Evolutionary conservation across 78 protist species (phyloP), one percentile per base, ranked within the genome.

Genomic region (Pelomyxa schiedti): DNA sequence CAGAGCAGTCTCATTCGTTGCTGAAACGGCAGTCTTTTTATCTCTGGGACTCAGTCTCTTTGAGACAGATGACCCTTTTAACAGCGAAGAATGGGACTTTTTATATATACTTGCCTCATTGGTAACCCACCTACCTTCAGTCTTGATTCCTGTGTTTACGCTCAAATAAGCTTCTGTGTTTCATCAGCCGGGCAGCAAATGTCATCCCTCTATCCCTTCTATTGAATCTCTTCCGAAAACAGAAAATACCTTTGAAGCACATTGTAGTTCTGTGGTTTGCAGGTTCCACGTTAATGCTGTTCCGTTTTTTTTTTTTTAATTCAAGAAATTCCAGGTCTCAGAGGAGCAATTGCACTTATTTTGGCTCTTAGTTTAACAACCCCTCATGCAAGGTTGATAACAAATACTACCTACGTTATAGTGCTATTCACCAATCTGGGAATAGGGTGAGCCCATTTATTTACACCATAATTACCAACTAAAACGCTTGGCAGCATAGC

Each of bases 291-390:
- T 81, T 81, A 38, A 83, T 86, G 36, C 7, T 81, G 16, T 81
- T 83, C 26, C 64, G 76, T 3, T 77, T 86, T 2, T 53, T 81
- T 35, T 58, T 78, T 29, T 64, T 77, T 29, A 52, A 8, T 47
- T 29, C 75, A 16, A 68, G 67, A 32, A 16, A n/a, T n/a, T n/a
- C n/a, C n/a, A n/a, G 85, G 84, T 26, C 1, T 79, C 35, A 40
- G 84, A 6, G 86, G 86, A 38, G 85, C 86, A 29, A 42, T 81
- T 8, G 86, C 85, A 24, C 64, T 81, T 3, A 77, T 86, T 2
- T 53, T 81, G 42, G 74, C 84, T 29, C 39, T 77, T 29, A 52
- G 30, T 47, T 29, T 83, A 16, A 68, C 52, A 32, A 16, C 16
- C 32, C 32, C 58, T 16, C 16, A 47, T 16, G 32, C 32, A 16